Percentiles rank a stretch among this genome's conserved stretches.
These are phyloP conservation scores for Microdochium paspali DNA, from an alignment of 2,329 filamentous ascomycete species.

Conservation along the genomic window DNA sequence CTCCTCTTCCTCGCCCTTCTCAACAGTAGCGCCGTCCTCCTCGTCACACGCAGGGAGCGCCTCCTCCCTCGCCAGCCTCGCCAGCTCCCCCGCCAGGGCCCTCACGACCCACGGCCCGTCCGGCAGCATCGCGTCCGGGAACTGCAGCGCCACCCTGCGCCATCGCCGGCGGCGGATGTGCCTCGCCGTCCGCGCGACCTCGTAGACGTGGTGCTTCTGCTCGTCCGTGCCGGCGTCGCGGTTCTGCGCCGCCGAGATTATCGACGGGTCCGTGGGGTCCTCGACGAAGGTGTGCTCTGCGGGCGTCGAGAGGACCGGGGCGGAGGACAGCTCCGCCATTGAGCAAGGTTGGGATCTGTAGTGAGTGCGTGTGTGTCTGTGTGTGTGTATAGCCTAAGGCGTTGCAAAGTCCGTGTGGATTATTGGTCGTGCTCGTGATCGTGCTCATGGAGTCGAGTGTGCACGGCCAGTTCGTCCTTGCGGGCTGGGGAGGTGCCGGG, in stretches of 20 bases:
- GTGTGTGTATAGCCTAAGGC: no score
- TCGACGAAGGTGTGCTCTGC: slow-evolving; percentile 47
- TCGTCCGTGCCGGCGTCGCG: slow-evolving; percentile 41
- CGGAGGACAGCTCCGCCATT: background rate
- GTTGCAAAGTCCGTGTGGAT: no score
- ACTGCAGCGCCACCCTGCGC: slow-evolving; percentile 79
- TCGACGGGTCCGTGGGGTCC: slow-evolving; percentile 28
- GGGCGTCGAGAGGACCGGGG: slow-evolving; percentile 56
- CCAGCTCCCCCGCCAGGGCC: slow-evolving; percentile 35
- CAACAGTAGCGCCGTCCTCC: slow-evolving; percentile 3
- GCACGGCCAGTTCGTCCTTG: no score
- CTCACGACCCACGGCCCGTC: slow-evolving; percentile 77
- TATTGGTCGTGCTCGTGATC: no score
- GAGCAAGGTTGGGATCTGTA: no score
- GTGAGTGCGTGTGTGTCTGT: no score
- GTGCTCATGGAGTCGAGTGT: no score
- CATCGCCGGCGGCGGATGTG: slow-evolving; percentile 69
- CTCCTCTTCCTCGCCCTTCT: slow-evolving; percentile 1
- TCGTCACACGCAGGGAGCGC: slow-evolving; percentile 3
- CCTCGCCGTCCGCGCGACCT: slow-evolving; percentile 67
- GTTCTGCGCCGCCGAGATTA: slow-evolving; percentile 16
- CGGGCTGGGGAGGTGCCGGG: no score
- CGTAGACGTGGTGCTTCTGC: slow-evolving; percentile 70
- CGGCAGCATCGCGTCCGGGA: slow-evolving; percentile 83
- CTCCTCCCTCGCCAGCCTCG: slow-evolving; percentile 6